Evolutionary conservation across 371 early-diverging fungal species (phyloP).

Genomic region (Mortierella polycephala): DNA sequence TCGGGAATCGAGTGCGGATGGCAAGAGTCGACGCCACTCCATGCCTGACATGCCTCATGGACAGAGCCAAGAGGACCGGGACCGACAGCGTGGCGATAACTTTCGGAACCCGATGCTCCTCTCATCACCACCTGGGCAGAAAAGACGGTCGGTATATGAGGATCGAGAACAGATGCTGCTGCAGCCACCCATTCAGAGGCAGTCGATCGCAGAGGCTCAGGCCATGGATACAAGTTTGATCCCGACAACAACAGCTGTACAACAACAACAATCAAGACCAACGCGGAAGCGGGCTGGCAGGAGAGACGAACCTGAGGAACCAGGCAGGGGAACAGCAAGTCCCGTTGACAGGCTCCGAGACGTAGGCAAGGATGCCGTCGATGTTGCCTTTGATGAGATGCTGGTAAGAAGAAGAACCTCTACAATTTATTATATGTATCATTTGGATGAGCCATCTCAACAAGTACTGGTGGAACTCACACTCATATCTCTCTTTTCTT

Average conservation of each 20-base stretch:
- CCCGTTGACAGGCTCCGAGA: background rate
- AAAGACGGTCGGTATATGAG: conserved; percentile 22
- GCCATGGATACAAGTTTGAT: conserved; percentile 5
- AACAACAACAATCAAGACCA: background rate
- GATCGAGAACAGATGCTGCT: conserved; percentile 29
- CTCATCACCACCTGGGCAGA: background rate
- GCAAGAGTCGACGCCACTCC: conserved; percentile 43
- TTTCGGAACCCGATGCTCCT: conserved; percentile 38
- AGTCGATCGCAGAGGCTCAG: conserved; percentile 23
- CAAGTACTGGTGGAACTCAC: background rate
- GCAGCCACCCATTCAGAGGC: conserved; percentile 23
- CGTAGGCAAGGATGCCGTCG: conserved; percentile 27
- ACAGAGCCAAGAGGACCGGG: conserved; percentile 39
- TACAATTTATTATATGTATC: background rate
- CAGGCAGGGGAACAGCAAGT: background rate
- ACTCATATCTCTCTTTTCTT: background rate
- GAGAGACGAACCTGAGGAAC: background rate
- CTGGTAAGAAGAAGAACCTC: conserved; percentile 13
- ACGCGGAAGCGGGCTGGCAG: background rate
- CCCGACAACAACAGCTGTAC: background rate
- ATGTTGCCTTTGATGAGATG: conserved; percentile 43
- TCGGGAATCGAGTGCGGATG: conserved; percentile 25
- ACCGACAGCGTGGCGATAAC: conserved; percentile 34
- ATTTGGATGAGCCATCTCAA: too few relatives aligned
- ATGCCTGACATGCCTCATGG: conserved; percentile 49